A percentile compares a stretch with the other conserved stretches of the same genome.
phyloP scores from a whole-genome alignment of 2,329 filamentous ascomycete genomes.

The Ceratocystis alfenasii region DNA sequence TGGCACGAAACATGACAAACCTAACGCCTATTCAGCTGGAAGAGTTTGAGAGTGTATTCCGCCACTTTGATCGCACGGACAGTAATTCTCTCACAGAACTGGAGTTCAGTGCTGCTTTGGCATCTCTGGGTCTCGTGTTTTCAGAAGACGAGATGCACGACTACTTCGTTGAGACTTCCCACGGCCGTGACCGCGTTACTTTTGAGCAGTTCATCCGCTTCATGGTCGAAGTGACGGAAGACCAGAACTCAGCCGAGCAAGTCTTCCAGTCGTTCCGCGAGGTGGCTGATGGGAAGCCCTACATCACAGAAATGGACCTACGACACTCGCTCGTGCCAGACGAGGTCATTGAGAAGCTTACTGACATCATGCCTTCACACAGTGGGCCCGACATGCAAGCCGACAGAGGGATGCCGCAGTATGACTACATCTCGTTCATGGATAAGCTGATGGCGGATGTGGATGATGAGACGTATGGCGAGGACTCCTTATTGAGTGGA shows the following conservation, averaged over 20 bases:
- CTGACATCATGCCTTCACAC: conserved; percentile 75
- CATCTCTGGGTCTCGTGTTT: conserved; percentile 89
- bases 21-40: conserved; percentile 95
- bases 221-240: conserved; percentile 98
- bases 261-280: conserved; percentile 97
- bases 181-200: conserved; percentile 65
- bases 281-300: conserved; percentile 95
- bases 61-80: conserved; percentile 90
- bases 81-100: conserved; percentile 84
- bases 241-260: conserved; percentile 96
- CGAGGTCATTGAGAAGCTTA: conserved; percentile 86
- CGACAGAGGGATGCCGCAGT: conserved; percentile 76
- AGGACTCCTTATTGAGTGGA: conserved; percentile 22
- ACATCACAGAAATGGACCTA: conserved; percentile 95
- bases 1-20: conserved; percentile 97
- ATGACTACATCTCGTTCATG: conserved; percentile 97
- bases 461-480: conserved; percentile 19
- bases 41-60: conserved; percentile 96
- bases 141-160: conserved; percentile 98
- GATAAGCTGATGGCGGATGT: conserved; percentile 57
- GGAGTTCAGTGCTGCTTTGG: conserved; percentile 89
- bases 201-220: conserved; percentile 99
- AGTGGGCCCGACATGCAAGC: conserved; percentile 73
- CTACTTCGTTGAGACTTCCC: conserved; percentile 79
- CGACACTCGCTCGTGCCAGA: conserved; percentile 91